A percentile compares a stretch with the other conserved stretches of the same genome.
Conservation (phyloP, 2,329 filamentous ascomycete genomes). For the Fusarium staphyleae region DNA sequence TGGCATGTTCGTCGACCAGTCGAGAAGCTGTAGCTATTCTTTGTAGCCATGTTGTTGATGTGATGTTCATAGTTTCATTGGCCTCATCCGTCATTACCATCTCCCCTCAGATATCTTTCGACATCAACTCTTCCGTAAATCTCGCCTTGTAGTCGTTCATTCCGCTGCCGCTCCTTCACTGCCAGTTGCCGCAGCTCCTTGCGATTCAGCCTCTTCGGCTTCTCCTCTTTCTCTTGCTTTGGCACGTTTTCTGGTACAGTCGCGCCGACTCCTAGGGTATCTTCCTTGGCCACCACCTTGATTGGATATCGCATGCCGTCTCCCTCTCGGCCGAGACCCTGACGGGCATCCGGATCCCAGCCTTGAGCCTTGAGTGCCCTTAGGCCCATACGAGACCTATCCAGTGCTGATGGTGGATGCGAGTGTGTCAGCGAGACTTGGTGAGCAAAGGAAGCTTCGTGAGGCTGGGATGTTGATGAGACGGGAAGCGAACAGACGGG, state of each 20-base stretch:
- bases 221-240: conserved; percentile 53
- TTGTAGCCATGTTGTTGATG: background rate
- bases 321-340: conserved; percentile 73
- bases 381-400: conserved; percentile 74
- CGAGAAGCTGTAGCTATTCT: background rate
- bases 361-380: conserved; percentile 70
- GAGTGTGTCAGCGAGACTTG: conserved; percentile 74
- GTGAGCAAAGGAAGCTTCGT: conserved; percentile 72
- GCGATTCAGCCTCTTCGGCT: conserved; percentile 67
- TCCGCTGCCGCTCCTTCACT: conserved; percentile 66
- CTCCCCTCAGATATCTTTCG: conserved; percentile 71
- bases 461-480: conserved; percentile 47
- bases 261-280: conserved; percentile 76
- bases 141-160: conserved; percentile 70
- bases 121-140: conserved; percentile 81
- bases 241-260: conserved; percentile 49
- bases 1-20: background rate
- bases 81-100: conserved; percentile 36
- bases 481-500: conserved; percentile 48
- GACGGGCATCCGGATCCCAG: conserved; percentile 76
- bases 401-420: conserved; percentile 74
- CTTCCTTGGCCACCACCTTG: conserved; percentile 73
- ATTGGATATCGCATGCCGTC: conserved; percentile 80
- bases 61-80: background rate
- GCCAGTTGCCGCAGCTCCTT: conserved; percentile 71